Conservation (phyloP, 2,329 filamentous ascomycete species). For the Diaporthe citriasiana region DNA sequence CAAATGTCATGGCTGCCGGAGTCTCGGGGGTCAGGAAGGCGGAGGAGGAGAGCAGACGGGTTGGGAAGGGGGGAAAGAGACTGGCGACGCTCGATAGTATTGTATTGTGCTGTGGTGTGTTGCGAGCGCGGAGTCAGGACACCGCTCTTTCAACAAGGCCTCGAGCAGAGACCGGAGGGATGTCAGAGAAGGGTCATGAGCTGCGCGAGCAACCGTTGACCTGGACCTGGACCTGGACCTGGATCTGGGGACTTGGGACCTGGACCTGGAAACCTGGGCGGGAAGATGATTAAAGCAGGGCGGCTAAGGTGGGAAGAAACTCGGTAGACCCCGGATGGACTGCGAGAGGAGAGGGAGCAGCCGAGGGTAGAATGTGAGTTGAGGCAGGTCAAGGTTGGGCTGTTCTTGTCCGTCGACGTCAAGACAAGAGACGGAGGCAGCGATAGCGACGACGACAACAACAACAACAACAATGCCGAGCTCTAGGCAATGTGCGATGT, state of each 20-base stretch:
- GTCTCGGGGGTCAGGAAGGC: slow-evolving; percentile 47
- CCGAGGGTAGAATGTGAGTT: slow-evolving; percentile 3
- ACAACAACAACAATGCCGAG: slow-evolving; percentile 31
- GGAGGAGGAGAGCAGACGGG: slow-evolving; percentile 48
- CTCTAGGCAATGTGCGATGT: slow-evolving; percentile 37
- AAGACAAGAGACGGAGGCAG: too few relatives aligned
- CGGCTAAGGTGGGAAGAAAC: slow-evolving; percentile 39
- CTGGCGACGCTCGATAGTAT: slow-evolving; percentile 61
- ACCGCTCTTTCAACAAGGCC: slow-evolving; percentile 59
- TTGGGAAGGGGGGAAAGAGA: slow-evolving; percentile 50
- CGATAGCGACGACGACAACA: too few relatives aligned
- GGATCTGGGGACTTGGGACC: neutral
- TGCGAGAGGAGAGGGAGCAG: slow-evolving; percentile 10
- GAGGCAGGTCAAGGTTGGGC: slow-evolving; percentile 26
- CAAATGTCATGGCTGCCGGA: slow-evolving; percentile 67
- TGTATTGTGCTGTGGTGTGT: slow-evolving; percentile 61
- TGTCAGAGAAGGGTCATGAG: slow-evolving; percentile 55
- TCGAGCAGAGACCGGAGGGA: slow-evolving; percentile 48
- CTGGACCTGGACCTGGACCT: slow-evolving; percentile 40
- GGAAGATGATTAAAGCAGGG: slow-evolving; percentile 47
- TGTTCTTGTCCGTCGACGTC: slow-evolving; percentile 31
- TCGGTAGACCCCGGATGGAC: slow-evolving; percentile 35
- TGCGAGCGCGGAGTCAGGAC: slow-evolving; percentile 54
- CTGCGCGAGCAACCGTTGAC: slow-evolving; percentile 45
- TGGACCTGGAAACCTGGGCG: slow-evolving; percentile 47